Evolutionary conservation across 2,329 filamentous ascomycete genomes (phyloP).

Genomic region (Beauveria scarabaeidicola): DNA sequence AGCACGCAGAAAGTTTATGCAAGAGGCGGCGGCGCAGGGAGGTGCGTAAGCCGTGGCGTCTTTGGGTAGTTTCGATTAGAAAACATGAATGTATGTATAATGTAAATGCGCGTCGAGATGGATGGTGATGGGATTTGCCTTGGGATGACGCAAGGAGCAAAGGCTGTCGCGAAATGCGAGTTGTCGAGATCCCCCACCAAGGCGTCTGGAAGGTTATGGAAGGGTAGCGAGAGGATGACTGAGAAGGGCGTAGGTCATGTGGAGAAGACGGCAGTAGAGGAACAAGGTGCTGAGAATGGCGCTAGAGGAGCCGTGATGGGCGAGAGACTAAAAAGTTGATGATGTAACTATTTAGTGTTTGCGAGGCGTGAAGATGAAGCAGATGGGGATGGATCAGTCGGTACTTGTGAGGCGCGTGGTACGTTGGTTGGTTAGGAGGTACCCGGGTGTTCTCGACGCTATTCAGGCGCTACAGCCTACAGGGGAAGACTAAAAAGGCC

Average conservation of each 20-base stretch:
- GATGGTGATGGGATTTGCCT: neutral
- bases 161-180: conserved; percentile 8
- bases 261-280: neutral
- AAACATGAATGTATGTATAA: conserved; percentile 9
- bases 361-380: neutral
- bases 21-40: neutral
- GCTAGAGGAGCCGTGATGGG: neutral
- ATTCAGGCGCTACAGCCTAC: neutral
- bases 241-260: neutral
- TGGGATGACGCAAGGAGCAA: conserved; percentile 9
- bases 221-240: neutral
- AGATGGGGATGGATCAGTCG: neutral
- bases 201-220: conserved; percentile 4
- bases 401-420: neutral
- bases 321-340: neutral
- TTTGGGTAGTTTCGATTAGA: neutral
- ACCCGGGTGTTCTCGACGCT: neutral
- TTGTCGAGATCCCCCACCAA: neutral
- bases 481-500: neutral
- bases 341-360: neutral
- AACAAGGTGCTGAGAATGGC: neutral
- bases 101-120: neutral
- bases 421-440: neutral
- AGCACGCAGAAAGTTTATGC: neutral
- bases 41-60: neutral